A percentile compares a stretch with the other conserved stretches of the same genome.
Conservation (phyloP, 1,139 yeast species). For the Hemisphaericaspora xylanilytica region DNA sequence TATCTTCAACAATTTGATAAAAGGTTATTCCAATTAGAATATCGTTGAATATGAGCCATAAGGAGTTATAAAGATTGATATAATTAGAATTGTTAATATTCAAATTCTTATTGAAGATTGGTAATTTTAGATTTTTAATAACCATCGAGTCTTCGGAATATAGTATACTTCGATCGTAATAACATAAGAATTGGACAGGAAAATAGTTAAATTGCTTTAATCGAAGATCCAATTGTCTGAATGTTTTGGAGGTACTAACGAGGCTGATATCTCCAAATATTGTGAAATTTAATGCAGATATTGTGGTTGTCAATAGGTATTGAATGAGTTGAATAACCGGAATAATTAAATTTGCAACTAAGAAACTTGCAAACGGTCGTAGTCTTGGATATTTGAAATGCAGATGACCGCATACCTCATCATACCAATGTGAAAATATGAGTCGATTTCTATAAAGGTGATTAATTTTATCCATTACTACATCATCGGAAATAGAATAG, state of each 20-base stretch:
- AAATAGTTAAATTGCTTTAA: constrained; percentile 74
- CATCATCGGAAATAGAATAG: constrained; percentile 24
- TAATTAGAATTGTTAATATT: constrained; percentile 65
- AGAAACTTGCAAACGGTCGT: background rate
- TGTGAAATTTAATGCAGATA: constrained; percentile 25
- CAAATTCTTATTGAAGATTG: constrained; percentile 36
- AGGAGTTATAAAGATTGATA: constrained; percentile 79
- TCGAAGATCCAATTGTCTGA: constrained; percentile 77
- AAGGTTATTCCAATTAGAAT: constrained; percentile 67
- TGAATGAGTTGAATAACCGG: constrained; percentile 20
- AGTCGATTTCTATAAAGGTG: constrained; percentile 25
- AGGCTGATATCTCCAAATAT: constrained; percentile 19
- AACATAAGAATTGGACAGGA: constrained; percentile 75
- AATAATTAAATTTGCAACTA: constrained; percentile 7
- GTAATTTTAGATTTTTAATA: constrained; percentile 30
- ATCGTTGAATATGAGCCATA: constrained; percentile 88
- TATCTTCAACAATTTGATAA: constrained; percentile 49
- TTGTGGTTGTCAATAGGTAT: constrained; percentile 19
- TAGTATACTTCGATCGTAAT: constrained; percentile 34
- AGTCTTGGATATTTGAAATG: constrained; percentile 2
- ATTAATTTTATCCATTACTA: constrained; percentile 34
- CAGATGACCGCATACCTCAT: background rate
- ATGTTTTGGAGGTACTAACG: constrained; percentile 55
- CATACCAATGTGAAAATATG: constrained; percentile 9
- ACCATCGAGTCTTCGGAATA: constrained; percentile 25